Conservation (phyloP, 1,139 yeast species). For the Kodamaea alishanica region DNA sequence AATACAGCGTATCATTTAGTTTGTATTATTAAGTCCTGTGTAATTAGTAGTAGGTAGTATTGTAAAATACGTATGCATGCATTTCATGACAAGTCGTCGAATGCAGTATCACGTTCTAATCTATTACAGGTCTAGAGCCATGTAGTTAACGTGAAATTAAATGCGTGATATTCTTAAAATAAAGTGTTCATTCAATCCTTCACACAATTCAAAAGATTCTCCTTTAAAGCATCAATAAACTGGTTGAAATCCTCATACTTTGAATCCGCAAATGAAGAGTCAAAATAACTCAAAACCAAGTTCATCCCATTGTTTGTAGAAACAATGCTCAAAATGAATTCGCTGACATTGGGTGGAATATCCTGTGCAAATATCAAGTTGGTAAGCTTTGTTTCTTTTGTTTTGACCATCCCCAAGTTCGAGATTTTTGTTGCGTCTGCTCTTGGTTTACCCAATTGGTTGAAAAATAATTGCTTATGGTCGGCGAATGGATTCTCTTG, state of each 20-base stretch:
- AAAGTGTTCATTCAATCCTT: neutral
- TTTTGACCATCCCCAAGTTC: conserved; percentile 34
- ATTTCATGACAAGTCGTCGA: too few species aligned
- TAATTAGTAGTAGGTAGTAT: too few species aligned
- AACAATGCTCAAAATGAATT: conserved; percentile 33
- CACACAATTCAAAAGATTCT: conserved; percentile 17
- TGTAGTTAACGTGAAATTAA: too few species aligned
- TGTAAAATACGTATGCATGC: too few species aligned
- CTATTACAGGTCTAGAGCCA: too few species aligned
- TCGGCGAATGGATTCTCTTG: conserved; percentile 14
- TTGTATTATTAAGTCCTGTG: too few species aligned
- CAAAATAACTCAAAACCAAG: conserved; percentile 30
- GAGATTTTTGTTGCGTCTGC: conserved; percentile 37
- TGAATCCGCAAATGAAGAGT: conserved; percentile 19
- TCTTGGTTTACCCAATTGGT: conserved; percentile 25
- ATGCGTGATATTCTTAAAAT: neutral
- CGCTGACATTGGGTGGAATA: conserved; percentile 34
- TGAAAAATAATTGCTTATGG: conserved; percentile 22
- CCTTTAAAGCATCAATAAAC: conserved; percentile 18
- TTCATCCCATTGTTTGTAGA: conserved; percentile 39
- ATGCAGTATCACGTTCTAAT: too few species aligned
- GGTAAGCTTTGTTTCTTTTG: conserved; percentile 14
- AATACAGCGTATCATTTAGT: too few species aligned
- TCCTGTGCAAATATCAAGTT: conserved; percentile 40
- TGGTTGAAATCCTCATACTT: conserved; percentile 24